Conservation (phyloP, 2,329 filamentous ascomycete genomes). For the Sporothrix pseudoabietina region DNA sequence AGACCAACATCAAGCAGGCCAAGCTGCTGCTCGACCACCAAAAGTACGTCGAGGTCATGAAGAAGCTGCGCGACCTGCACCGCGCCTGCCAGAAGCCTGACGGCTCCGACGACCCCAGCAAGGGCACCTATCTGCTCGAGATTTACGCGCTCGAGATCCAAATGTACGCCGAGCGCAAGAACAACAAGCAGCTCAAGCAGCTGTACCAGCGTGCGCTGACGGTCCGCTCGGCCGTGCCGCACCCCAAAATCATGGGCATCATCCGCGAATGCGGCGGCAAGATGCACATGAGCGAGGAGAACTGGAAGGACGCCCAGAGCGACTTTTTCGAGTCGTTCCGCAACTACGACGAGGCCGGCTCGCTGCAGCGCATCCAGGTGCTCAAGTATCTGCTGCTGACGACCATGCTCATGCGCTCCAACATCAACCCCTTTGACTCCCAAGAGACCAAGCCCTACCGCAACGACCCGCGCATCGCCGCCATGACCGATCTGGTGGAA, state of each 20-base stretch:
- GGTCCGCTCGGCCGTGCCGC: slow-evolving; percentile 94
- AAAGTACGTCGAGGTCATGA: slow-evolving; percentile 77
- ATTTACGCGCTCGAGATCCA: slow-evolving; percentile 97
- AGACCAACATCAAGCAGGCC: slow-evolving; percentile 96
- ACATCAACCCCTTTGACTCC: slow-evolving; percentile 98
- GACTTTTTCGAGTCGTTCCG: slow-evolving; percentile 99
- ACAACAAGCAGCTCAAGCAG: slow-evolving; percentile 94
- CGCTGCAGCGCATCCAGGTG: slow-evolving; percentile 92
- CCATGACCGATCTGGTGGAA: slow-evolving; percentile 96
- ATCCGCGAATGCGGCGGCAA: slow-evolving; percentile 98
- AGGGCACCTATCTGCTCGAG: slow-evolving; percentile 94
- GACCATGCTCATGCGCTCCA: slow-evolving; percentile 97
- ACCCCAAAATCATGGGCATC: slow-evolving; percentile 98
- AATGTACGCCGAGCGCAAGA: slow-evolving; percentile 95
- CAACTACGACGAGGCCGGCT: slow-evolving; percentile 98
- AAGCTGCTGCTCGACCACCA: slow-evolving; percentile 89
- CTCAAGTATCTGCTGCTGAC: slow-evolving; percentile 95
- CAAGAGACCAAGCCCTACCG: slow-evolving; percentile 99
- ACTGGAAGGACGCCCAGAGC: slow-evolving; percentile 95
- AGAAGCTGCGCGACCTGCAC: slow-evolving; percentile 86
- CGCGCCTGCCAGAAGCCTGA: slow-evolving; percentile 84
- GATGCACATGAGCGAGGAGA: slow-evolving; percentile 99
- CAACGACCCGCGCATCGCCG: slow-evolving; percentile 89
- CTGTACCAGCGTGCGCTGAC: slow-evolving; percentile 89
- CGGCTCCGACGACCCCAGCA: slow-evolving; percentile 86